These are phyloP conservation scores for Corylus heterophylla DNA, from an alignment of 306 rosid genomes.

Conservation along the genomic window DNA sequence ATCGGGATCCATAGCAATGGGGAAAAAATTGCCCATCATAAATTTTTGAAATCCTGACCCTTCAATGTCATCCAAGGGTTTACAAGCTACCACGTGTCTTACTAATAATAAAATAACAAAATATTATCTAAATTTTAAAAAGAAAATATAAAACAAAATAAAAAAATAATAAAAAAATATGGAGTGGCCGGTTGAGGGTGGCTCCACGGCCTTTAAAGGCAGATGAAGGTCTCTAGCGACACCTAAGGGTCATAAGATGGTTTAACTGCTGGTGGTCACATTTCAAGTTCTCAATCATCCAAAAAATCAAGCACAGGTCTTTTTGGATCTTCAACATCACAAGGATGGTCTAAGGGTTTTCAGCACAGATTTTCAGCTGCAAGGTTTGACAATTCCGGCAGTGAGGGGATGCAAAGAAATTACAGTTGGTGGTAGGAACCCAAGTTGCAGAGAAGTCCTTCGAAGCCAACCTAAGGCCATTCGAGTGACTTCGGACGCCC, in stretches of 20 bases:
- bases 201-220: neutral
- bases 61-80: too few relatives aligned
- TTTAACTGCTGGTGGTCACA: slow-evolving; percentile 34
- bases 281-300: slow-evolving; percentile 36
- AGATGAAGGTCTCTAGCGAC: slow-evolving; percentile 46
- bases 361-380: slow-evolving; percentile 48
- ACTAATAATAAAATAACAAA: too few relatives aligned
- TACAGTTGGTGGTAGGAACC: slow-evolving; percentile 53
- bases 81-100: too few relatives aligned
- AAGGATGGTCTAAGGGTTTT: slow-evolving; percentile 30
- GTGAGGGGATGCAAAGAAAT: slow-evolving; percentile 43
- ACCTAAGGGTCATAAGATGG: slow-evolving; percentile 31
- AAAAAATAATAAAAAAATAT: too few relatives aligned
- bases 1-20: too few relatives aligned
- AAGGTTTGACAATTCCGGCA: slow-evolving; percentile 51
- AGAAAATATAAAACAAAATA: too few relatives aligned
- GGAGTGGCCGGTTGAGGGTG: too few relatives aligned
- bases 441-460: neutral
- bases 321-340: slow-evolving; percentile 41
- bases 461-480: too few relatives aligned
- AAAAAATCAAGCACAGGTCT: slow-evolving; percentile 26
- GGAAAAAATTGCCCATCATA: too few relatives aligned
- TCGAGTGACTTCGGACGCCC: too few relatives aligned
- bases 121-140: too few relatives aligned
- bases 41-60: too few relatives aligned